phyloP scores from a whole-genome alignment of 2,329 filamentous ascomycete genomes.

The Tolypocladium endophyticum region DNA sequence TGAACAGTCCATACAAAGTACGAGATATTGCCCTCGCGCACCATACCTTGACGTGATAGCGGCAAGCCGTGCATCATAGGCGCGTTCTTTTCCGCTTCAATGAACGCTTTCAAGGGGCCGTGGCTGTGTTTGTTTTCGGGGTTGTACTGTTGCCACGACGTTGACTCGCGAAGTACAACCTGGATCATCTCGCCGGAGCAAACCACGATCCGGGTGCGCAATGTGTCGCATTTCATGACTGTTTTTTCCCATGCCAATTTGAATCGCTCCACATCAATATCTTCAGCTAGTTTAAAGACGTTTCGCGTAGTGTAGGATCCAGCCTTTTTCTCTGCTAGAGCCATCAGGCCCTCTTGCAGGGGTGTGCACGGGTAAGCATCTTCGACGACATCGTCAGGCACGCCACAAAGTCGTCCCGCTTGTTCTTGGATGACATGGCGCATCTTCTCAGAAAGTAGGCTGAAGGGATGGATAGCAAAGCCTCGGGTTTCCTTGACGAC shows the following conservation, averaged over 20 bases:
- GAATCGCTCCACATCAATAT: conserved; percentile 12
- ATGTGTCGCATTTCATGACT: neutral
- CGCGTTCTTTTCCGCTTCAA: neutral
- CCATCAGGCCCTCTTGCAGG: conserved; percentile 29
- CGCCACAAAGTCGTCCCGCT: neutral
- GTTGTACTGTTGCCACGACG: neutral
- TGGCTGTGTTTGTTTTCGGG: neutral
- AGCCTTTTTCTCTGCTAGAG: conserved; percentile 18
- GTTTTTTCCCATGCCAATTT: conserved; percentile 15
- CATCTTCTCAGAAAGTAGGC: neutral
- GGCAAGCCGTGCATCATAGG: neutral
- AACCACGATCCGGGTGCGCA: neutral
- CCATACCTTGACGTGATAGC: neutral
- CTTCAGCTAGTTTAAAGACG: conserved; percentile 9
- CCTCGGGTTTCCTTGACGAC: neutral
- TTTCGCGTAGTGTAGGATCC: conserved; percentile 26
- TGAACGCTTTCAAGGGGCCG: neutral
- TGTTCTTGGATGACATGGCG: neutral
- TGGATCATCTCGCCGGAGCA: neutral
- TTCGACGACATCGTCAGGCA: conserved; percentile 1
- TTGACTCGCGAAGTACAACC: neutral
- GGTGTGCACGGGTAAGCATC: conserved; percentile 30
- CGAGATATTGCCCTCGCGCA: neutral
- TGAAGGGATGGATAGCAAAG: neutral
- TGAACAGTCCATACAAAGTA: neutral